Evolutionary conservation across 1,284 basidiomycete genomes (phyloP).

Genomic region (Flammula alnicola): DNA sequence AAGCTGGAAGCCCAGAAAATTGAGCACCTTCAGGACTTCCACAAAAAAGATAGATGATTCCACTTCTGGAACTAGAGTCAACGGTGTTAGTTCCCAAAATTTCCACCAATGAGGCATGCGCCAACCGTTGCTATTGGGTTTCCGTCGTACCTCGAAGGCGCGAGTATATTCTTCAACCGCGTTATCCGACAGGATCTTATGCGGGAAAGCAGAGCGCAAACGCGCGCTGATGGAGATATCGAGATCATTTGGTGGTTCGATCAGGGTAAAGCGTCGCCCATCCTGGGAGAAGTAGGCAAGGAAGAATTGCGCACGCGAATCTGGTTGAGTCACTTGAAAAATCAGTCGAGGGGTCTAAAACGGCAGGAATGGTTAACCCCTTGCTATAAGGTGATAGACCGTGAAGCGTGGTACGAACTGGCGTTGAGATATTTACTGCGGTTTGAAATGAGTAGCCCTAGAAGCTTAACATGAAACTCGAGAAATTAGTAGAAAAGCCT

Average conservation of each 20-base stretch:
- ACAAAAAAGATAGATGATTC: conserved; percentile 45
- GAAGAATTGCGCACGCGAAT: conserved; percentile 60
- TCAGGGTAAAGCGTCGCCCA: conserved; percentile 58
- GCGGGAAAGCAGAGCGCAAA: conserved; percentile 51
- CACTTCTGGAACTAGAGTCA: conserved; percentile 31
- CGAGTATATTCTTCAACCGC: conserved; percentile 53
- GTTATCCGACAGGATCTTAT: conserved; percentile 52
- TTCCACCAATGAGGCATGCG: not conserved
- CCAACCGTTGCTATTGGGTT: conserved; percentile 40
- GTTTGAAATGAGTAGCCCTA: conserved; percentile 61
- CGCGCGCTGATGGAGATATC: conserved; percentile 51
- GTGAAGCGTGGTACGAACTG: conserved; percentile 42
- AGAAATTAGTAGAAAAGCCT: conserved; percentile 3
- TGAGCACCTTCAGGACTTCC: conserved; percentile 47
- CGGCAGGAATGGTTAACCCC: conserved; percentile 9
- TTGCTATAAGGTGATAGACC: not conserved
- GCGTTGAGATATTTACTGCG: conserved; percentile 57
- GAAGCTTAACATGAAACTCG: conserved; percentile 6
- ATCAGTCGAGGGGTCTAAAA: conserved; percentile 61
- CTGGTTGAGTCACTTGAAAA: conserved; percentile 54
- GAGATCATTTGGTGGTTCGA: conserved; percentile 59
- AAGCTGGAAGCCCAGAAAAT: conserved; percentile 44
- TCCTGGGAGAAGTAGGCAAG: conserved; percentile 61
- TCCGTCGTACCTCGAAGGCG: conserved; percentile 50
- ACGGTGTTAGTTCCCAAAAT: not conserved